A percentile compares a stretch with the other conserved stretches of the same genome.
Conservation (phyloP, 2,329 filamentous ascomycete genomes). For the Alternaria angustiovoidea region DNA sequence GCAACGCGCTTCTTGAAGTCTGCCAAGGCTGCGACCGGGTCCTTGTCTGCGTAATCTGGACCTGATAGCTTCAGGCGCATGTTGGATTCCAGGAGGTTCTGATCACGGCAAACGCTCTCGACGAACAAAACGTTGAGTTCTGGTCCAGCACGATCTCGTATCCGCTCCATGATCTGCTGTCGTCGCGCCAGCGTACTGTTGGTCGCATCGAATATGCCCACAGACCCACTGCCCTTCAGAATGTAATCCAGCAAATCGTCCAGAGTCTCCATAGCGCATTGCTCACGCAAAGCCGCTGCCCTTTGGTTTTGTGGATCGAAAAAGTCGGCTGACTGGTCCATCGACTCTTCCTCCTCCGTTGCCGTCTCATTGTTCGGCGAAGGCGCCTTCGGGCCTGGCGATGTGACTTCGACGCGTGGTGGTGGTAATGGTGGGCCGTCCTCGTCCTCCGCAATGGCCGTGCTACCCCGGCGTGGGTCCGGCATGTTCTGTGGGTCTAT, state of each 20-base stretch:
- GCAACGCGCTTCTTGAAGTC: constrained; percentile 94
- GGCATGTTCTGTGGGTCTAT: constrained; percentile 46
- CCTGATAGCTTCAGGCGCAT: constrained; percentile 97
- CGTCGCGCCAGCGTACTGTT: constrained; percentile 92
- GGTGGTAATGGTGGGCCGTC: constrained; percentile 22
- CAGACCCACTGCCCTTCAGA: constrained; percentile 79
- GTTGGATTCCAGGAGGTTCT: constrained; percentile 86
- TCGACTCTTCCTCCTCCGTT: constrained; percentile 56
- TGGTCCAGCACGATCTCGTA: constrained; percentile 82
- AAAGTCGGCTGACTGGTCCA: constrained; percentile 91
- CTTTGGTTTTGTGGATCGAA: constrained; percentile 90
- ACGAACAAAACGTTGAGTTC: constrained; percentile 91
- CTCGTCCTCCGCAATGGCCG: constrained; percentile 34
- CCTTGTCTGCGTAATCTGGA: constrained; percentile 94
- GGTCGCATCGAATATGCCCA: constrained; percentile 95
- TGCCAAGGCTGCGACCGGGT: constrained; percentile 80
- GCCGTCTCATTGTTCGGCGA: constrained; percentile 26
- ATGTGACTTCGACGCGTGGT: constrained; percentile 46
- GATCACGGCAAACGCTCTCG: constrained; percentile 90
- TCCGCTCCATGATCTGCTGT: constrained; percentile 81
- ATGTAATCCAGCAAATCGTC: constrained; percentile 94
- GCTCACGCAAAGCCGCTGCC: constrained; percentile 84
- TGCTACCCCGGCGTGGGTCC: constrained; percentile 37
- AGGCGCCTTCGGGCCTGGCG: constrained; percentile 40
- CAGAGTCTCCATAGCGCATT: constrained; percentile 89